Conservation (phyloP, 1,284 basidiomycete genomes). For the Moesziomyces sp. region DNA sequence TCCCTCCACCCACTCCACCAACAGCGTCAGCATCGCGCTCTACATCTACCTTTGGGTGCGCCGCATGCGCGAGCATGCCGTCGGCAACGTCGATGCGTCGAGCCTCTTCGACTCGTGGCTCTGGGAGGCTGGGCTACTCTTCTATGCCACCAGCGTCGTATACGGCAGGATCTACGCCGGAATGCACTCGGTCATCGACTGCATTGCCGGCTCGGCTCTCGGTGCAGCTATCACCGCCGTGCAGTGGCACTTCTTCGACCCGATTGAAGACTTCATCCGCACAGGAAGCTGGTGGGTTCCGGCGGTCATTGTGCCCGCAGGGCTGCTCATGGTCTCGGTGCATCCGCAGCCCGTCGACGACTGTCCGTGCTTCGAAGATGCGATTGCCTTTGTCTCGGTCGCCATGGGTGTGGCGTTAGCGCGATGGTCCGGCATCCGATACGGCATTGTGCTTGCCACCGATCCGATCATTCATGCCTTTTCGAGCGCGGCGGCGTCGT, state of each 20-base stretch:
- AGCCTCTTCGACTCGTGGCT: constrained; percentile 32
- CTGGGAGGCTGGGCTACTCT: constrained; percentile 51
- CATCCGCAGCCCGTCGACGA: constrained; percentile 90
- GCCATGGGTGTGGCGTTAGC: constrained; percentile 80
- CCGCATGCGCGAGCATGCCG: constrained; percentile 7
- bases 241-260: constrained; percentile 69
- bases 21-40: constrained; percentile 82
- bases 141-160: constrained; percentile 77
- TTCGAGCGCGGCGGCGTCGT: constrained; percentile 6
- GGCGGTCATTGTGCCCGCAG: constrained; percentile 74
- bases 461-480: constrained; percentile 33
- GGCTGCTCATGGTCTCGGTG: constrained; percentile 79
- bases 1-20: constrained; percentile 94
- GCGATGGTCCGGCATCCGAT: constrained; percentile 72
- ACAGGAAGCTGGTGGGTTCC: constrained; percentile 73
- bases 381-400: constrained; percentile 89
- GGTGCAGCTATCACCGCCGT: constrained; percentile 59
- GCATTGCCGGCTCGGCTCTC: constrained; percentile 61
- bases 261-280: constrained; percentile 69
- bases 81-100: background rate
- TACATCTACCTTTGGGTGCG: constrained; percentile 60
- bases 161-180: constrained; percentile 83
- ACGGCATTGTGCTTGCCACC: constrained; percentile 16
- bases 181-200: constrained; percentile 69
- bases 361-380: constrained; percentile 98